Evolutionary conservation across 1,139 yeast genomes (phyloP).

Genomic region (Pichia sp.): DNA sequence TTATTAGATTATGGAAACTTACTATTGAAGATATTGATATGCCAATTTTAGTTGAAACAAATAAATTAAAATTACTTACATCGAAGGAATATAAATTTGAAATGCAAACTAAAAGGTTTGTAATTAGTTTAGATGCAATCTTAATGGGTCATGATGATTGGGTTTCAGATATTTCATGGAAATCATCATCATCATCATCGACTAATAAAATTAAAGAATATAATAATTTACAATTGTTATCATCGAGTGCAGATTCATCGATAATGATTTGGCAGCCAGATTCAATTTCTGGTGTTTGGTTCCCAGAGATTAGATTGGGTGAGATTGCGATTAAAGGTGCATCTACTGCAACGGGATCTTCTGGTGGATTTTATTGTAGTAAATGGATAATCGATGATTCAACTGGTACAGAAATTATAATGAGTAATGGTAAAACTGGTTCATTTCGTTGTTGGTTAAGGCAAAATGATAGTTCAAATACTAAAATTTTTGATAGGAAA

Average conservation of each 20-base stretch:
- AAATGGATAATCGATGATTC: constrained; percentile 56
- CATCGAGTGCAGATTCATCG: constrained; percentile 91
- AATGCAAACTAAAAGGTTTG: constrained; percentile 30
- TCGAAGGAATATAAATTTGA: constrained; percentile 60
- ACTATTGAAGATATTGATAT: constrained; percentile 51
- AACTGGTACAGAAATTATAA: constrained; percentile 39
- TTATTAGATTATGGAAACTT: constrained; percentile 80
- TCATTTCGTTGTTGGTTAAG: constrained; percentile 72
- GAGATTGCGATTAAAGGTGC: constrained; percentile 95
- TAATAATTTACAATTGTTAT: constrained; percentile 30
- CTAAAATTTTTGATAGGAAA: constrained; percentile 32
- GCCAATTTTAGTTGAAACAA: constrained; percentile 36
- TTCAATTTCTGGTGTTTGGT: constrained; percentile 81
- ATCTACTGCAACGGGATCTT: constrained; percentile 94
- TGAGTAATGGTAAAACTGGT: constrained; percentile 88
- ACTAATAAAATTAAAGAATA: not conserved
- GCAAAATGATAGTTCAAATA: constrained; percentile 29
- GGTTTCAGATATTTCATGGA: constrained; percentile 86
- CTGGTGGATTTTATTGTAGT: constrained; percentile 96
- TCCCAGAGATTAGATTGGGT: constrained; percentile 73
- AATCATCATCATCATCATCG: constrained; percentile 31
- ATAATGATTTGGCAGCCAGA: constrained; percentile 97
- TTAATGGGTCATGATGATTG: constrained; percentile 98
- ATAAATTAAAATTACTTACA: constrained; percentile 46
- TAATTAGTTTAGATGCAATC: constrained; percentile 70